A percentile compares a stretch with the other conserved stretches of the same genome.
These are phyloP conservation scores for Ceratocystis ficicola DNA, from an alignment of 2,329 filamentous ascomycete genomes.

Conservation along the genomic window DNA sequence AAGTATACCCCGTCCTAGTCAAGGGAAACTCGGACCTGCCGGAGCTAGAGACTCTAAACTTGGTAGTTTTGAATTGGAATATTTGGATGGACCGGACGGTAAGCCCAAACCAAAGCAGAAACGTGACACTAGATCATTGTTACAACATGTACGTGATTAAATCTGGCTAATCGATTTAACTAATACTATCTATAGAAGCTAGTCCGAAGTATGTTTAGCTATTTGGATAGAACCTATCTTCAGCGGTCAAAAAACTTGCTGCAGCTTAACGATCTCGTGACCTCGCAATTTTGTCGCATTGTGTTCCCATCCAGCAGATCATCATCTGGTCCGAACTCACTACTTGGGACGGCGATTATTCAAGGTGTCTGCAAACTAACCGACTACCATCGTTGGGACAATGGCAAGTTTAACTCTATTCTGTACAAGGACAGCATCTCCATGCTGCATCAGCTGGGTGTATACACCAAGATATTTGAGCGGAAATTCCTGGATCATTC, in stretches of 20 bases:
- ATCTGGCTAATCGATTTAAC: not conserved
- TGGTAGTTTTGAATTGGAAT: slow-evolving; percentile 51
- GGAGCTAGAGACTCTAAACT: slow-evolving; percentile 52
- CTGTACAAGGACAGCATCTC: slow-evolving; percentile 64
- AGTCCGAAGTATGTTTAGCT: slow-evolving; percentile 83
- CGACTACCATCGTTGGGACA: slow-evolving; percentile 52
- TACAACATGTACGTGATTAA: no score
- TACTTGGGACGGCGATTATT: slow-evolving; percentile 28
- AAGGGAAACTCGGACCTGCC: slow-evolving; percentile 36
- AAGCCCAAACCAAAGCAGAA: not conserved
- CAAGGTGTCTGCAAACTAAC: slow-evolving; percentile 61
- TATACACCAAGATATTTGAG: slow-evolving; percentile 73
- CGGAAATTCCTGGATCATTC: slow-evolving; percentile 58
- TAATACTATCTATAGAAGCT: slow-evolving; percentile 41
- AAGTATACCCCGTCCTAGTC: slow-evolving; percentile 45
- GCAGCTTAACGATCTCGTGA: slow-evolving; percentile 70
- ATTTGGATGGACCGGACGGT: slow-evolving; percentile 47
- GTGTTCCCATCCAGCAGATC: slow-evolving; percentile 32
- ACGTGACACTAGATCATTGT: no score
- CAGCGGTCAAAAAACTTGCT: slow-evolving; percentile 56
- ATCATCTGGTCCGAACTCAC: slow-evolving; percentile 21
- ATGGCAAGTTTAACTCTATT: slow-evolving; percentile 44
- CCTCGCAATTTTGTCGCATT: slow-evolving; percentile 58
- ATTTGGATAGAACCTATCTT: slow-evolving; percentile 80
- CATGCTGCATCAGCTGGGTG: slow-evolving; percentile 73